A percentile compares a stretch with the other conserved stretches of the same genome.
These are phyloP conservation scores for Sporothrix curviconia DNA, from an alignment of 2,329 filamentous ascomycete genomes.

Conservation along the genomic window DNA sequence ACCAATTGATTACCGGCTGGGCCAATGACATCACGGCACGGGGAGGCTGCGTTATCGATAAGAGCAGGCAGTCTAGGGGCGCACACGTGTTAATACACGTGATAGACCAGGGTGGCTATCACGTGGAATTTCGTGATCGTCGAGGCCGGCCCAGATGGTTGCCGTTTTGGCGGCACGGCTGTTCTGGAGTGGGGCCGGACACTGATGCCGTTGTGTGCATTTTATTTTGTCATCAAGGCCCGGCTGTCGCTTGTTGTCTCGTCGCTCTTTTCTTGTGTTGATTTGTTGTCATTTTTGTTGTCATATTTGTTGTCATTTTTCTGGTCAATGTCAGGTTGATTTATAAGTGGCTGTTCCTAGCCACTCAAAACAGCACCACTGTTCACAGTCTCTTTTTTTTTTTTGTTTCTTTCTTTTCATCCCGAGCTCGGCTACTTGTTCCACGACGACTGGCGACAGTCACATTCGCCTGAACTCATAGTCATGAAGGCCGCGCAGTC, in stretches of 20 bases:
- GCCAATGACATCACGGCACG: conserved; percentile 15
- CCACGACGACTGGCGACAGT: too few species aligned
- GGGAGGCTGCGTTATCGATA: conserved; percentile 5
- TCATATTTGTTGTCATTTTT: too few species aligned
- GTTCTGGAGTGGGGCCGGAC: background rate
- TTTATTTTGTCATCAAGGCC: background rate
- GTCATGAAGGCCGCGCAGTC: conserved; percentile 9
- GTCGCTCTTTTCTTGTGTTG: too few species aligned
- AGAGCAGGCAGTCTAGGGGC: background rate
- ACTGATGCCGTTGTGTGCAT: background rate
- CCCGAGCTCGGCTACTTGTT: conserved; percentile 1
- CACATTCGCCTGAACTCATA: too few species aligned
- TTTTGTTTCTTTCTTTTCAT: too few species aligned
- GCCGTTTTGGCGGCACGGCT: conserved; percentile 8
- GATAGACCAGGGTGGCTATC: too few species aligned
- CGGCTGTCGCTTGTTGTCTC: background rate
- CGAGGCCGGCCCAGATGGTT: background rate
- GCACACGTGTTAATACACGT: too few species aligned
- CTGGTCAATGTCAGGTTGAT: too few species aligned
- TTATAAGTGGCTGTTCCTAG: too few species aligned
- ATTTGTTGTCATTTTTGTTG: too few species aligned
- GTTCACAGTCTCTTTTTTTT: too few species aligned
- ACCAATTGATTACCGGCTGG: background rate
- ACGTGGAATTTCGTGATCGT: conserved; percentile 19
- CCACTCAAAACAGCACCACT: too few species aligned